Percentiles rank a stretch among this genome's conserved stretches.
phyloP scores from a whole-genome alignment of 768 basidiomycete genomes.

The Omphalotus guepiniiformis region DNA sequence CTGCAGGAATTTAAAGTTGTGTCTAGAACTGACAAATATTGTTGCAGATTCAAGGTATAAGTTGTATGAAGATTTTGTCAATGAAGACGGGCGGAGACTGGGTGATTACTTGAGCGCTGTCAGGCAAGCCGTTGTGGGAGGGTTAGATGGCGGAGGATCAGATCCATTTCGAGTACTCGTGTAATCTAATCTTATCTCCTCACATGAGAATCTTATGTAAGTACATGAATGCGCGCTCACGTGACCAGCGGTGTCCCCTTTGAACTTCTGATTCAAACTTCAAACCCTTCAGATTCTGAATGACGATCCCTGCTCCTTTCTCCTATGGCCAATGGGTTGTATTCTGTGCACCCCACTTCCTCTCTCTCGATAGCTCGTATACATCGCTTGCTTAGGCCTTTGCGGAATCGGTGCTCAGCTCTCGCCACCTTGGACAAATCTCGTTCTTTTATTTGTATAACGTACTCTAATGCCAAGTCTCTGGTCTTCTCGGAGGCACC shows the following conservation, averaged over 20 bases:
- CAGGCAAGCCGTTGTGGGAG: conserved; percentile 64
- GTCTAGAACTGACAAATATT: conserved; percentile 73
- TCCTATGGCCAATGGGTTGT: no score
- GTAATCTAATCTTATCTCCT: conserved; percentile 3
- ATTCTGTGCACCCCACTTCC: no score
- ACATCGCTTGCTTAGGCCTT: conserved; percentile 20
- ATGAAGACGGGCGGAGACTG: conserved; percentile 54
- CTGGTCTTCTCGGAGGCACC: not conserved
- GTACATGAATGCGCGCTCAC: no score
- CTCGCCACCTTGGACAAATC: conserved; percentile 12
- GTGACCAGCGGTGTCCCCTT: no score
- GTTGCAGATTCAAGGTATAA: conserved; percentile 86
- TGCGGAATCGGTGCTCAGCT: conserved; percentile 20
- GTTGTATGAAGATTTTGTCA: conserved; percentile 81
- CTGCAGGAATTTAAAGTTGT: conserved; percentile 68
- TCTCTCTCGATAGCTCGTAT: conserved; percentile 17
- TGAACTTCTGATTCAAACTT: no score
- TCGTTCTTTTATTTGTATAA: conserved; percentile 27
- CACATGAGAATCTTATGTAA: not conserved
- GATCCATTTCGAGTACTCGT: conserved; percentile 61
- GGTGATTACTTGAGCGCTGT: conserved; percentile 74
- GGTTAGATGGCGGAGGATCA: conserved; percentile 70
- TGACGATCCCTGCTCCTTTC: no score
- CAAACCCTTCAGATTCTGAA: no score
- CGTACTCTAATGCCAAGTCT: conserved; percentile 21